Evolutionary conservation across 2,329 filamentous ascomycete species (phyloP), one percentile per base, ranked within the genome.

Genomic region (Fusarium buharicum): DNA sequence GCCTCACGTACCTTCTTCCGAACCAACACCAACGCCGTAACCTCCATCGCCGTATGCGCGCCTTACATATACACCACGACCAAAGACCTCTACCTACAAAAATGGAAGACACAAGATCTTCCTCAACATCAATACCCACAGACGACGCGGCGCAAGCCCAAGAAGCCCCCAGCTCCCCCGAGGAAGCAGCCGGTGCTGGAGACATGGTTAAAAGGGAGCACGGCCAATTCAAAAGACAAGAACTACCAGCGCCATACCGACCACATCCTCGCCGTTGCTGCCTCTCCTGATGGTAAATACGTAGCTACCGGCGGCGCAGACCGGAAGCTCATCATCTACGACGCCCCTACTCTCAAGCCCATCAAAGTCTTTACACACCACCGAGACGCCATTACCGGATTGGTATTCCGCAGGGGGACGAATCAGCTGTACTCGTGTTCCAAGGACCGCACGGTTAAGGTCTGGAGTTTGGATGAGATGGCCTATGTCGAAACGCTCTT

Each of bases 401-500:
- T 99, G 16, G 90, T 89, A 1, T 99, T 99, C 74, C 89, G 93
- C 33, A 84, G 91, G 61, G 91, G 90, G 45, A 93, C 91, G 14
- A 96, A 97, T 72, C 93, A 97, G 76, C 80, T 99, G 17, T 99
- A 96, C 79, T 96, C 92, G 4, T 90, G 90, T 55, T 95, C 92
- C 50, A 91, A 90, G 71, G 95, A 99, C 77, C 87, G 95, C 37
- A 97, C 94, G 3, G 90, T 99, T 73, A 98, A 98, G 77, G 90
- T 96, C 28, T 99, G 94, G 92, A 94, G 90, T 66, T 81, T 97
- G 38, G 90, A 97, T 68, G 93, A 96, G 74, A 83, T 97, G 60
- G 92, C 94, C 40, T 99, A 98, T 72, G 86, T 97, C 27, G 95
- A 99, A 76, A 98, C 94, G 0, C 82, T 99, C 0, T 98, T 97